phyloP scores from a whole-genome alignment of 352 stramenopile genomes.

The Aphanomyces invadans region DNA sequence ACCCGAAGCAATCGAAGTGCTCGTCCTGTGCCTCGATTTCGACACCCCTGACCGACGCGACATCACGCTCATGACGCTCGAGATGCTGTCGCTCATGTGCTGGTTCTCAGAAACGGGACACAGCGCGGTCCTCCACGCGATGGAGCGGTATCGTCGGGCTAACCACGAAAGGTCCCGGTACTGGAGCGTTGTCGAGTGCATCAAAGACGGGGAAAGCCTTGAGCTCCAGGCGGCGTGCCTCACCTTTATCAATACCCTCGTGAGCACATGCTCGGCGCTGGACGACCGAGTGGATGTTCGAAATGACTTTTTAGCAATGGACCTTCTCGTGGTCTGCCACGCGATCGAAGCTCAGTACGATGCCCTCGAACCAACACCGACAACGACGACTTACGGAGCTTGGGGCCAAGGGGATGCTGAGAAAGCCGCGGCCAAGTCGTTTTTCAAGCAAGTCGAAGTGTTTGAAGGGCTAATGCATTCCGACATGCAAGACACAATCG shows the following conservation, averaged over 20 bases:
- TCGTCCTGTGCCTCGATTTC: constrained; percentile 18
- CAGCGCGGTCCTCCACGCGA: neutral
- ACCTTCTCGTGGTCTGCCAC: constrained; percentile 1
- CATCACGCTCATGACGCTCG: constrained; percentile 12
- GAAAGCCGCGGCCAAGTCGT: neutral
- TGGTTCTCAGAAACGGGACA: constrained; percentile 20
- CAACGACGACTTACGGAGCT: neutral
- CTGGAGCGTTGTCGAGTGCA: neutral
- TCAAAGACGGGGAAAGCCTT: neutral
- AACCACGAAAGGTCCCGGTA: constrained; percentile 2
- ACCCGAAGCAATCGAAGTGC: neutral
- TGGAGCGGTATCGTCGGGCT: constrained; percentile 14
- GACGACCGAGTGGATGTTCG: constrained; percentile 12
- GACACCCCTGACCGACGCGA: neutral
- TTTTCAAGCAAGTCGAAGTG: constrained; percentile 16
- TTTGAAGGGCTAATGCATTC: constrained; percentile 18
- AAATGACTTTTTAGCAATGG: constrained; percentile 18
- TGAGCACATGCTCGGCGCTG: constrained; percentile 1
- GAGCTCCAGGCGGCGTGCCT: constrained; percentile 16
- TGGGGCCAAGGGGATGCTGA: constrained; percentile 3
- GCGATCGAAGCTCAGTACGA: neutral
- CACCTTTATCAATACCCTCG: constrained; percentile 24
- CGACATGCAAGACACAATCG: constrained; percentile 13
- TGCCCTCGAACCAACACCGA: neutral
- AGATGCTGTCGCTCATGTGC: constrained; percentile 24